Conservation (phyloP, 805 yeast genomes). For the Torulaspora microellipsoides region DNA sequence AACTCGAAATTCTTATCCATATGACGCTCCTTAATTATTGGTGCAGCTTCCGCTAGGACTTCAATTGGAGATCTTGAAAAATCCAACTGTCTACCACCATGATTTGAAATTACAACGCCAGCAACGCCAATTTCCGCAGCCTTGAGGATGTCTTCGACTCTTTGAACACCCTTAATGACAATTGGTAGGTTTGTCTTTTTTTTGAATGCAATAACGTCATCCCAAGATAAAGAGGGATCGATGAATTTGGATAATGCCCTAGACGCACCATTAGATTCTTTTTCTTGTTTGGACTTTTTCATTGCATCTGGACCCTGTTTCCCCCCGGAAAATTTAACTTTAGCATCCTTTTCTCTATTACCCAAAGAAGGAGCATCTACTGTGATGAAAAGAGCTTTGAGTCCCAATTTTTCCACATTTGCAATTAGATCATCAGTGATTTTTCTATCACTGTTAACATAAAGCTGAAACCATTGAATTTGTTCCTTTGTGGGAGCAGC, state of each 20-base stretch:
- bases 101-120: slow-evolving; percentile 82
- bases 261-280: slow-evolving; percentile 81
- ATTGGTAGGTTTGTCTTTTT: slow-evolving; percentile 59
- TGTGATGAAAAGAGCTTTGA: slow-evolving; percentile 80
- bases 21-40: slow-evolving; percentile 43
- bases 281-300: slow-evolving; percentile 44
- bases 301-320: slow-evolving; percentile 34
- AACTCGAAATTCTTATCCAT: slow-evolving; percentile 50
- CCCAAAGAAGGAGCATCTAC: slow-evolving; percentile 94
- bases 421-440: slow-evolving; percentile 56
- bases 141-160: slow-evolving; percentile 68
- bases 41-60: slow-evolving; percentile 66
- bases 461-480: slow-evolving; percentile 84
- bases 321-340: slow-evolving; percentile 52
- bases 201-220: slow-evolving; percentile 55
- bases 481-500: slow-evolving; percentile 58
- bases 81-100: slow-evolving; percentile 88
- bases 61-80: slow-evolving; percentile 75
- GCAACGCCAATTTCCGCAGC: slow-evolving; percentile 70
- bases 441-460: slow-evolving; percentile 74
- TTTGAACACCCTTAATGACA: slow-evolving; percentile 77
- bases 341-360: slow-evolving; percentile 83
- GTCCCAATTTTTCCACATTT: slow-evolving; percentile 68
- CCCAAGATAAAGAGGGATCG: slow-evolving; percentile 63
- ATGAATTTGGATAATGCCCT: slow-evolving; percentile 83